Percentiles rank a stretch among this genome's conserved stretches.
Evolutionary conservation across 202 grass and related monocot genomes (phyloP).

Genomic region (Elaeis oleifera): DNA sequence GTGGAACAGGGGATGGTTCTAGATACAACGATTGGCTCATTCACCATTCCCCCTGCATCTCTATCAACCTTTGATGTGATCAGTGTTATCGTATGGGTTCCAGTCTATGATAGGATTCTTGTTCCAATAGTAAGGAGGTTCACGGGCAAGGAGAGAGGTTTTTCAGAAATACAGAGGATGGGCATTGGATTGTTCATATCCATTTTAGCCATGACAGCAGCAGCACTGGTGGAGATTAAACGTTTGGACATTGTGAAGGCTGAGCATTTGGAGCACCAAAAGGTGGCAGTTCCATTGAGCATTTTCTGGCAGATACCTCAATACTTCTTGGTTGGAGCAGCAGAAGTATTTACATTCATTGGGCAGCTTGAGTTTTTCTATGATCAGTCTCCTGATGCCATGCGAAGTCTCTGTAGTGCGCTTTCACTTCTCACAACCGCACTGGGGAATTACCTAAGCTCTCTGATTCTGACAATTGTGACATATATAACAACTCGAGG

Average conservation of each 20-base stretch:
- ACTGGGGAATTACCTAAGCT: constrained; percentile 61
- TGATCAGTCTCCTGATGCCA: constrained; percentile 76
- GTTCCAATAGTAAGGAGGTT: constrained; percentile 69
- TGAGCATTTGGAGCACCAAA: constrained; percentile 44
- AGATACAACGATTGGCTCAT: constrained; percentile 58
- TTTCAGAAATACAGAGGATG: constrained; percentile 72
- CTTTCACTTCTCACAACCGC: constrained; percentile 58
- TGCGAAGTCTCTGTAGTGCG: constrained; percentile 77
- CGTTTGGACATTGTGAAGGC: constrained; percentile 50
- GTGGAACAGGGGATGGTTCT: constrained; percentile 92
- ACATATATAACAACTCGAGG: constrained; percentile 59
- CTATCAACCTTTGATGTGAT: constrained; percentile 79
- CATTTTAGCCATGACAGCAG: constrained; percentile 58
- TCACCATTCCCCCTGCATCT: constrained; percentile 77
- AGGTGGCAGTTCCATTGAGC: constrained; percentile 65
- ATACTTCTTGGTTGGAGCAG: constrained; percentile 60
- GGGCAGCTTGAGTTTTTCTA: constrained; percentile 79
- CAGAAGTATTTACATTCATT: constrained; percentile 81
- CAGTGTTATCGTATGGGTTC: constrained; percentile 74
- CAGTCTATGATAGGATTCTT: constrained; percentile 55
- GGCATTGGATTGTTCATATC: constrained; percentile 78
- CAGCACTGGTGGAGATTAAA: constrained; percentile 63
- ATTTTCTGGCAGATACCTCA: constrained; percentile 91
- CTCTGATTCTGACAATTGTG: constrained; percentile 68
- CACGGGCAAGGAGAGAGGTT: constrained; percentile 71